Conservation (phyloP, 352 stramenopile genomes). For the Globisporangium sylvaticum region DNA sequence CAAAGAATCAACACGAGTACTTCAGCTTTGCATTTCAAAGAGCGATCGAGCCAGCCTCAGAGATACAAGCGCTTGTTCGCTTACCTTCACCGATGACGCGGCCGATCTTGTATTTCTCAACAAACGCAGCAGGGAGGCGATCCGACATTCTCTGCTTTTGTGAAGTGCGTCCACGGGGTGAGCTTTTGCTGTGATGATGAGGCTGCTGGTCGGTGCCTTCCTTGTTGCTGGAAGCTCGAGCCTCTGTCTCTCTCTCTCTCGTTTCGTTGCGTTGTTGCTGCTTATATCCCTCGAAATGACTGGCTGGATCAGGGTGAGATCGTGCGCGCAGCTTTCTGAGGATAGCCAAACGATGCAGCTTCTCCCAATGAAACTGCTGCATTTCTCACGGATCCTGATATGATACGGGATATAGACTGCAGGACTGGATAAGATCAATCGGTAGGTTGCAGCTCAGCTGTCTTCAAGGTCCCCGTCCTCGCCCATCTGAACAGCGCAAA, state of each 20-base stretch:
- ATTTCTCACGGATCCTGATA: neutral
- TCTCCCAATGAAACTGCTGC: slow-evolving; percentile 4
- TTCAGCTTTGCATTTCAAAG: neutral
- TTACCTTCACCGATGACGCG: slow-evolving; percentile 67
- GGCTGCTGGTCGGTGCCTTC: slow-evolving; percentile 1
- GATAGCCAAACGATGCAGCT: neutral
- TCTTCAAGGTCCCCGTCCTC: neutral
- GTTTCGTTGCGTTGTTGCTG: neutral
- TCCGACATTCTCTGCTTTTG: slow-evolving; percentile 39
- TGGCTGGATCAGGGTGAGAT: neutral
- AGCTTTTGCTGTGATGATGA: neutral
- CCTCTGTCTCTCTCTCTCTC: neutral
- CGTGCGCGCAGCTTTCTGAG: neutral
- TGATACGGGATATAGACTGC: neutral
- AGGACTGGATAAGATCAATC: neutral
- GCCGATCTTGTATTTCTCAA: slow-evolving; percentile 81
- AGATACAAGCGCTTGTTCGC: neutral
- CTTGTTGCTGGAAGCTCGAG: neutral
- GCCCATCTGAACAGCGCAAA: neutral
- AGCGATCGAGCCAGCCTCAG: neutral
- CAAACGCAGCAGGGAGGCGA: slow-evolving; percentile 45
- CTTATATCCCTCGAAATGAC: neutral
- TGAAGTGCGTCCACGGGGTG: neutral
- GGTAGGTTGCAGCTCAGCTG: neutral
- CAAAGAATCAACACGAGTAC: neutral